Conservation (phyloP, 2,329 filamentous ascomycete species). For the Clonostachys solani region DNA sequence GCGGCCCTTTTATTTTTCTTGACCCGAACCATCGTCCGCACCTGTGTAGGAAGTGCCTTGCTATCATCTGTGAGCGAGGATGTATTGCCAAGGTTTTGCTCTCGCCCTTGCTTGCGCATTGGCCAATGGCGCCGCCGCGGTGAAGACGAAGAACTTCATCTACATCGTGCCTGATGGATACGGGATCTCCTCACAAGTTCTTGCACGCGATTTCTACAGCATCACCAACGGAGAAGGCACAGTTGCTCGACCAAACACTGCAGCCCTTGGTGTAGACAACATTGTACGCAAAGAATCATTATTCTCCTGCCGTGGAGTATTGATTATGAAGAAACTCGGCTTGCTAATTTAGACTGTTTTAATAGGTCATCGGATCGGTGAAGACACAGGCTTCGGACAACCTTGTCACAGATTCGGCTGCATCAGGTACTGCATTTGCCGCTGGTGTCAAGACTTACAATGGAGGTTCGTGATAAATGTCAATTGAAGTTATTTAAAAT, state of each 20-base stretch:
- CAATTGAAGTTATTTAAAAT: neutral
- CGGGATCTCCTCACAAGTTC: slow-evolving; percentile 19
- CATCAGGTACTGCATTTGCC: slow-evolving; percentile 14
- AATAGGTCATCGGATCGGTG: slow-evolving; percentile 11
- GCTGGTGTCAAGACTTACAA: slow-evolving; percentile 16
- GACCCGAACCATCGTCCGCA: no score
- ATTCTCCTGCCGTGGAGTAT: neutral
- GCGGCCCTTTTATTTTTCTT: no score
- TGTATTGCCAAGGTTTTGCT: no score
- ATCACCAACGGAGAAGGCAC: slow-evolving; percentile 9
- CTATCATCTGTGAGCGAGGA: no score
- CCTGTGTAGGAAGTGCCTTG: no score
- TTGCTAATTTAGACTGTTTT: neutral
- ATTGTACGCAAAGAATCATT: slow-evolving; percentile 7
- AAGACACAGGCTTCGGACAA: slow-evolving; percentile 12
- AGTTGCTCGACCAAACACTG: slow-evolving; percentile 8
- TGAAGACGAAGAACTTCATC: slow-evolving; percentile 20
- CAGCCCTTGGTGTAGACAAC: slow-evolving; percentile 10
- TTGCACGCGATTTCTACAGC: slow-evolving; percentile 15
- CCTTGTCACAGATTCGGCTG: slow-evolving; percentile 14
- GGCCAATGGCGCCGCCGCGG: neutral
- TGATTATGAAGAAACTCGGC: neutral
- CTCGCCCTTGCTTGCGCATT: neutral
- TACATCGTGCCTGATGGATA: slow-evolving; percentile 24
- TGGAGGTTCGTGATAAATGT: slow-evolving; percentile 4